phyloP scores from a whole-genome alignment of 2,329 filamentous ascomycete genomes.

The Aspergillus texensis region DNA sequence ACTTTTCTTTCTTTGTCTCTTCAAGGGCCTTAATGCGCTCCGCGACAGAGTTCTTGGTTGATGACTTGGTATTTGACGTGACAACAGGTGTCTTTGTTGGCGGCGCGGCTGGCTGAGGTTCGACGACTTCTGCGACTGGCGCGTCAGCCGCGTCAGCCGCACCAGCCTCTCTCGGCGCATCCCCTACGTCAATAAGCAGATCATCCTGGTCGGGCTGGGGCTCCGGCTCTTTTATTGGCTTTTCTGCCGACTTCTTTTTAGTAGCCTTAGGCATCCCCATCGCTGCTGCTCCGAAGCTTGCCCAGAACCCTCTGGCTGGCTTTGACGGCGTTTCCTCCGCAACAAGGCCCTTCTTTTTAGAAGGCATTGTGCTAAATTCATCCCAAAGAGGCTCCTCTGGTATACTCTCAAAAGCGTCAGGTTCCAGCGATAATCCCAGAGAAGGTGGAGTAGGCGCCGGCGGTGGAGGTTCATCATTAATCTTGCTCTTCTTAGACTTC shows the following conservation, averaged over 20 bases:
- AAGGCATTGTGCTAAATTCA: constrained; percentile 39
- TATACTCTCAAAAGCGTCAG: constrained; percentile 29
- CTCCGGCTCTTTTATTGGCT: constrained; percentile 33
- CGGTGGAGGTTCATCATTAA: constrained; percentile 47
- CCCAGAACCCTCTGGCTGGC: constrained; percentile 48
- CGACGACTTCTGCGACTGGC: constrained; percentile 40
- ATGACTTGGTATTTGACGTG: constrained; percentile 43
- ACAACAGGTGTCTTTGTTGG: constrained; percentile 40
- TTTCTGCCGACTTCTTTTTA: constrained; percentile 52
- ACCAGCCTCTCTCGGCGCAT: constrained; percentile 32
- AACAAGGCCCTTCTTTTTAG: constrained; percentile 34
- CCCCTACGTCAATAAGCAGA: constrained; percentile 40
- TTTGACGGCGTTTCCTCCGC: constrained; percentile 43
- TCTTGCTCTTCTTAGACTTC: constrained; percentile 51
- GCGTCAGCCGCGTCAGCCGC: constrained; percentile 36
- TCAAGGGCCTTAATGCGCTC: constrained; percentile 57
- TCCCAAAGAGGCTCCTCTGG: constrained; percentile 43
- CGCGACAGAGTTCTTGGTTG: constrained; percentile 50
- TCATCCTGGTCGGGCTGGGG: constrained; percentile 23
- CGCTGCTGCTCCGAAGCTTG: constrained; percentile 42
- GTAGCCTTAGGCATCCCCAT: constrained; percentile 42
- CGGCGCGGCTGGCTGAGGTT: constrained; percentile 42
- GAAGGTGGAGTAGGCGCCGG: constrained; percentile 52
- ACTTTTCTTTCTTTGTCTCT: constrained; percentile 41
- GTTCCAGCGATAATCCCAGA: constrained; percentile 46